Evolutionary conservation across 139 green algal genomes (phyloP).

Genomic region (Volvox reticuliferus): DNA sequence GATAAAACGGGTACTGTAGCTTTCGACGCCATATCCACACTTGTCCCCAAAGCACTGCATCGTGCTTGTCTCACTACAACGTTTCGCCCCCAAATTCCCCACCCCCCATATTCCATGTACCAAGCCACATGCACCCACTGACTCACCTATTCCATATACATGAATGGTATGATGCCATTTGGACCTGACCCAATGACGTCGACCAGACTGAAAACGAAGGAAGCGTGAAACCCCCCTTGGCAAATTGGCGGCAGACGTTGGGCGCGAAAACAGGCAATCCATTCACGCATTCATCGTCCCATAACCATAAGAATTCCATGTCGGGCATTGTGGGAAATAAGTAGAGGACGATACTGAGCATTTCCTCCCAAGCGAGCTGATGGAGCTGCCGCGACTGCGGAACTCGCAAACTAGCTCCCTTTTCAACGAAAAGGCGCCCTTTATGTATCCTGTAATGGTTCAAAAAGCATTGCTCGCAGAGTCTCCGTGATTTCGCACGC

Average conservation of each 20-base stretch:
- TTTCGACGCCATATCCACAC: too few relatives aligned
- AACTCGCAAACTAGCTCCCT: neutral
- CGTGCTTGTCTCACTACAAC: neutral
- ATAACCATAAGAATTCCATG: conserved; percentile 52
- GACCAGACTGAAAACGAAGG: conserved; percentile 55
- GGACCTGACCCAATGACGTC: conserved; percentile 45
- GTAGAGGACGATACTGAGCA: conserved; percentile 41
- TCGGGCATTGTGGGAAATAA: conserved; percentile 51
- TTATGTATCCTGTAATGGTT: conserved; percentile 45
- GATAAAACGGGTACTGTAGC: too few relatives aligned
- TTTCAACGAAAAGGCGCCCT: neutral
- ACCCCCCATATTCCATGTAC: too few relatives aligned
- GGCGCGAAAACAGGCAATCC: neutral
- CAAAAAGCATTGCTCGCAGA: conserved; percentile 44
- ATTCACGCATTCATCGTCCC: conserved; percentile 49
- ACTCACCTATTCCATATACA: conserved; percentile 42
- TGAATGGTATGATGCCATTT: conserved; percentile 41
- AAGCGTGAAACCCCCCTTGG: conserved; percentile 54
- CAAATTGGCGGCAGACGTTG: conserved; percentile 8
- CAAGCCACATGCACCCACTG: neutral
- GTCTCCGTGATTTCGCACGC: neutral
- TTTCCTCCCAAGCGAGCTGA: conserved; percentile 24
- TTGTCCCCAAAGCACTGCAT: neutral
- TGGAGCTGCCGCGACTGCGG: neutral
- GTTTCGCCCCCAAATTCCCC: too few relatives aligned